Evolutionary conservation across 1,284 basidiomycete genomes (phyloP).

Genomic region (Xanthoconium separans): DNA sequence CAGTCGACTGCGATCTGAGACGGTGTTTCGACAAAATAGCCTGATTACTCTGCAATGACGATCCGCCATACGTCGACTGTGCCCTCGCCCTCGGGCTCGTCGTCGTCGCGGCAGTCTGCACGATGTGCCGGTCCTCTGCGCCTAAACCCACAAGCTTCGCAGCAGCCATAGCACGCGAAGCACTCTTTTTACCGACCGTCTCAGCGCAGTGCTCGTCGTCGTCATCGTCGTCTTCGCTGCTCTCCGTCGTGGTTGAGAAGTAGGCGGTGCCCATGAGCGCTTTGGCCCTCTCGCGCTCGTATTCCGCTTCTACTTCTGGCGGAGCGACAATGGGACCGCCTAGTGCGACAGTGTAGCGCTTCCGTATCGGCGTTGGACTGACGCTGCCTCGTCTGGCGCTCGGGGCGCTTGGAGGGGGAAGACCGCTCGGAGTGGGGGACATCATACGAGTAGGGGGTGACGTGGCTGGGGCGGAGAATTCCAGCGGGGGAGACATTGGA

Average conservation of each 20-base stretch:
- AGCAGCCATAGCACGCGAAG: slow-evolving; percentile 32
- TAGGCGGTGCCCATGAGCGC: slow-evolving; percentile 38
- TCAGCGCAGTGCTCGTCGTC: slow-evolving; percentile 45
- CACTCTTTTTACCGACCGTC: slow-evolving; percentile 56
- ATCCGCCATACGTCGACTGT: slow-evolving; percentile 48
- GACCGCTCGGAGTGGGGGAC: slow-evolving; percentile 28
- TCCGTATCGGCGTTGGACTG: slow-evolving; percentile 68
- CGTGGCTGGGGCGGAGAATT: slow-evolving; percentile 11
- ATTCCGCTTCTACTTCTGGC: slow-evolving; percentile 37
- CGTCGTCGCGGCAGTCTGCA: not conserved
- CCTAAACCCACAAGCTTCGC: slow-evolving; percentile 29
- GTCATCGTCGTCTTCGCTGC: slow-evolving; percentile 31
- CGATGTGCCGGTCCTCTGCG: slow-evolving; percentile 6
- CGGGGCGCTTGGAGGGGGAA: slow-evolving; percentile 35
- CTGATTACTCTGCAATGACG: slow-evolving; percentile 29
- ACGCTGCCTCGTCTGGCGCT: slow-evolving; percentile 46
- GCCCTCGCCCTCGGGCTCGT: slow-evolving; percentile 41
- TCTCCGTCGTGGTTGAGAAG: slow-evolving; percentile 43
- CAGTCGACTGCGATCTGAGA: slow-evolving; percentile 32
- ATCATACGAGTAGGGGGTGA: slow-evolving; percentile 26
- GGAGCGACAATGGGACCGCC: slow-evolving; percentile 63
- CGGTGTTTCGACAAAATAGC: slow-evolving; percentile 20
- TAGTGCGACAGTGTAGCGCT: slow-evolving; percentile 79
- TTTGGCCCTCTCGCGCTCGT: slow-evolving; percentile 28
- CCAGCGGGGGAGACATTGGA: slow-evolving; percentile 25